Conservation (phyloP, 805 yeast genomes). For the Deakozyma indianensis region DNA sequence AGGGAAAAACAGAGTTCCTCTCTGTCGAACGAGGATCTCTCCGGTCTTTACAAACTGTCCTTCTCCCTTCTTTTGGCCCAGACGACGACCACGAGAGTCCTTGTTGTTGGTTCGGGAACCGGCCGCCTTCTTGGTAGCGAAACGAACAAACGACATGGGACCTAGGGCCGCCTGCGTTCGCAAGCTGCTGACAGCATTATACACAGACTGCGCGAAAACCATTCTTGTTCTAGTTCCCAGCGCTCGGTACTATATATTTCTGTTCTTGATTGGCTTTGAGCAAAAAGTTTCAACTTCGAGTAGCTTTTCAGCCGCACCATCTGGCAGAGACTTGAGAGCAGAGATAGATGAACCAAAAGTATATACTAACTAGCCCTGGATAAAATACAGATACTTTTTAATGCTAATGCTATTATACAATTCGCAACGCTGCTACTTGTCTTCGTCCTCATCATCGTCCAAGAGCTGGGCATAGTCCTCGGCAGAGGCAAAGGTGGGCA, state of each 20-base stretch:
- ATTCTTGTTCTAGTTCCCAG: neutral
- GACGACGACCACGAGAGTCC: constrained; percentile 88
- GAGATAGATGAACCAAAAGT: too few relatives aligned
- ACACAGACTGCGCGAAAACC: neutral
- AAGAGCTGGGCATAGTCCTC: constrained; percentile 72
- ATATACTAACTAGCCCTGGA: too few relatives aligned
- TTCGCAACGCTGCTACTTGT: too few relatives aligned
- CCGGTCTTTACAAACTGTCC: constrained; percentile 67
- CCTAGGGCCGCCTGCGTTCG: neutral
- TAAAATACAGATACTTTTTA: too few relatives aligned
- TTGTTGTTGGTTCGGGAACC: constrained; percentile 91
- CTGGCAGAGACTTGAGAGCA: too few relatives aligned
- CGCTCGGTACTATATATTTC: too few relatives aligned
- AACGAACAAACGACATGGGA: constrained; percentile 38
- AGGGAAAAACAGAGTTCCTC: constrained; percentile 90
- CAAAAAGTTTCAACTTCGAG: too few relatives aligned
- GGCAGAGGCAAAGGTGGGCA: constrained; percentile 80
- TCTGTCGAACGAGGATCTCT: constrained; percentile 79
- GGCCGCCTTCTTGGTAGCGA: constrained; percentile 86
- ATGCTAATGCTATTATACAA: too few relatives aligned
- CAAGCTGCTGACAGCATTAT: neutral
- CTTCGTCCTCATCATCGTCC: constrained; percentile 51
- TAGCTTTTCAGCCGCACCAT: too few relatives aligned
- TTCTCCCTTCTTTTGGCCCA: constrained; percentile 83
- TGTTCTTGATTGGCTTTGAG: too few relatives aligned